These are phyloP conservation scores for Hypericum androsaemum DNA, from an alignment of 345 rosid genomes.

Conservation along the genomic window DNA sequence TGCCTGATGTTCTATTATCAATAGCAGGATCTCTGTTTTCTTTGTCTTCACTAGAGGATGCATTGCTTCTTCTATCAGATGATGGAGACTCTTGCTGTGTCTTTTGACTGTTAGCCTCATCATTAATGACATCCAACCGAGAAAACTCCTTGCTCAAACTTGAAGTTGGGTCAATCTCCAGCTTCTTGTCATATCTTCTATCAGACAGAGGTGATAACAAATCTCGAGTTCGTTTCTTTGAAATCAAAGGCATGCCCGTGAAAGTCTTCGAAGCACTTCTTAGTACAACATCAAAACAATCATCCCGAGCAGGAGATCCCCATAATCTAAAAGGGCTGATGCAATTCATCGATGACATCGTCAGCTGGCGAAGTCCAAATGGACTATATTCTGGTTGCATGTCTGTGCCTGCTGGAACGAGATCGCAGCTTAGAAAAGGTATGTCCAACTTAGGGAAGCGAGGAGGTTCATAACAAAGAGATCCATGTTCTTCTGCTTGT, in stretches of 20 bases:
- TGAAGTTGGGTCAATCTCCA: conserved; percentile 59
- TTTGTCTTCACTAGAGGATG: conserved; percentile 33
- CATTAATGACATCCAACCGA: conserved; percentile 72
- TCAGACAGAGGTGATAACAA: conserved; percentile 87
- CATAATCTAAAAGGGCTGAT: conserved; percentile 81
- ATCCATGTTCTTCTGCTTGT: conserved; percentile 40
- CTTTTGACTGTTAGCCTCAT: conserved; percentile 34
- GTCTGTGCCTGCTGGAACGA: conserved; percentile 63
- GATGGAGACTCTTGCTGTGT: conserved; percentile 30
- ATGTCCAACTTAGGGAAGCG: conserved; percentile 89
- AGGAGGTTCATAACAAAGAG: conserved; percentile 95
- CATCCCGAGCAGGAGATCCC: conserved; percentile 74
- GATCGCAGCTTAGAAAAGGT: conserved; percentile 95
- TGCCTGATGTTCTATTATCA: not conserved
- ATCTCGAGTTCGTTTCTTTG: conserved; percentile 79
- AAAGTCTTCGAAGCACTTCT: conserved; percentile 70
- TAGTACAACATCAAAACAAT: conserved; percentile 62
- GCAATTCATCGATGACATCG: conserved; percentile 79
- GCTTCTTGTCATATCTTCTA: conserved; percentile 63
- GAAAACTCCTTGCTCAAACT: conserved; percentile 68
- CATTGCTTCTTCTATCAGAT: conserved; percentile 20
- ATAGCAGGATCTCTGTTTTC: conserved; percentile 34
- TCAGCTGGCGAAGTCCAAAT: conserved; percentile 90
- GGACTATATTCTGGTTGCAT: conserved; percentile 94
- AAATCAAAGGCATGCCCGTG: conserved; percentile 69